Base-by-base conservation (phyloP, 805 yeast species). In the Kazachstania kunashirensis region DNA sequence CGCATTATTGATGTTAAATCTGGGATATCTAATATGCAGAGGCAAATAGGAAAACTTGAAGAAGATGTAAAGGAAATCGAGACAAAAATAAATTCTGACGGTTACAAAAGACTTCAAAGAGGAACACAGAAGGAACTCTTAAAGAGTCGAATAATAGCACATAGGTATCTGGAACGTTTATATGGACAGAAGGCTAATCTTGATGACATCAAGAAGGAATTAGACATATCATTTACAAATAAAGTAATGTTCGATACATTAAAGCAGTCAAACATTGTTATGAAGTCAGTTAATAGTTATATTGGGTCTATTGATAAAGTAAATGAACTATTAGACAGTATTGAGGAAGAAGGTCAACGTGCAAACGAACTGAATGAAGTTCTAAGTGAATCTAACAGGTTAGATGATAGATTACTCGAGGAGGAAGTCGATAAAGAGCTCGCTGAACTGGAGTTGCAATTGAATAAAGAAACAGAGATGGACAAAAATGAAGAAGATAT, bases 251-350 rank as follows among this genome's bases (percentile, higher is more conserved):
- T 66, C 6, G 52, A 50, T 13, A 66, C 69, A 3, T 42, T 71
- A 15, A 50, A 55, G 36, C 52, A 58, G 13, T 63, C 71, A 16
- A 52, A 61, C 4, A 47, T 47, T 7, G 50, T 66, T 14, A 53
- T 71, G 24, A 50, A 52, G 33, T 41, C 50, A 18, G 54, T 72
- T 31, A 70, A 70, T 39, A 36, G 52, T 7, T 62, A 61, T 33
- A 43, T 63, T 24, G 74, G 71, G 4, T 70, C 69, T 2, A 55
- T 62, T 11, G 73, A 70, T 8, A 52, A 56, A 24, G 67, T 71
- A 1, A 66, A 63, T 16, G 57, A 61, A 3, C 43, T 67, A 5
- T 50, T 70, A 45, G 68, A 65, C 34, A 63, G 60, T 29, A 45
- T 71, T 10, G 53, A 59, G 12, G 67, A 64, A 8, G 62, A 65